These are phyloP conservation scores for Aspergillus terreus DNA, from an alignment of 2,329 filamentous ascomycete genomes.

Conservation along the genomic window DNA sequence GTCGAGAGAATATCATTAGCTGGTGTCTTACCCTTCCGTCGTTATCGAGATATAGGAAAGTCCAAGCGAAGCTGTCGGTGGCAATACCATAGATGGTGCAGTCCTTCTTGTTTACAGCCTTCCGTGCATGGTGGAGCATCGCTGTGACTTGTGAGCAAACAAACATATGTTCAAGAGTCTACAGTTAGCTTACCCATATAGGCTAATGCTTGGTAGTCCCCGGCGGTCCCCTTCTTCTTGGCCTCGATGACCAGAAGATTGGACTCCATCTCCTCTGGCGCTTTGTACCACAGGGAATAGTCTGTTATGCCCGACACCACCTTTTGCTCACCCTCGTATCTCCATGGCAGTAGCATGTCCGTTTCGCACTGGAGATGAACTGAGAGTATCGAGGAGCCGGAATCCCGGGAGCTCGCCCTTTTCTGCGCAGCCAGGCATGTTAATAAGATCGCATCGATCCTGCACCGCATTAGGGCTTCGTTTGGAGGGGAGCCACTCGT, in stretches of 20 bases:
- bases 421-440: background rate
- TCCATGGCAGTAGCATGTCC: background rate
- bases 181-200: background rate
- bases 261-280: background rate
- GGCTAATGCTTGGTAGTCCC: background rate
- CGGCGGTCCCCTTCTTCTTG: background rate
- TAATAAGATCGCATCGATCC: background rate
- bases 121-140: background rate
- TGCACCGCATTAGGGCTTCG: background rate
- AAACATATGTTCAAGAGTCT: background rate
- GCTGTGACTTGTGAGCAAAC: background rate
- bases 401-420: background rate
- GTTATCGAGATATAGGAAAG: background rate
- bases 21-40: background rate
- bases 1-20: background rate
- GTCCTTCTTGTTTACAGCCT: background rate
- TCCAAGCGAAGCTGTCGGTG: background rate
- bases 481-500: background rate
- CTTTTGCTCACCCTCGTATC: background rate
- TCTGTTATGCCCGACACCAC: background rate
- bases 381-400: background rate
- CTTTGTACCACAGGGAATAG: background rate
- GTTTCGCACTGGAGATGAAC: background rate
- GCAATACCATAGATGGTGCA: background rate
- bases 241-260: background rate